A percentile compares a stretch with the other conserved stretches of the same genome.
phyloP scores from a whole-genome alignment of 495 filamentous ascomycete genomes.

The Penicillium daleae region DNA sequence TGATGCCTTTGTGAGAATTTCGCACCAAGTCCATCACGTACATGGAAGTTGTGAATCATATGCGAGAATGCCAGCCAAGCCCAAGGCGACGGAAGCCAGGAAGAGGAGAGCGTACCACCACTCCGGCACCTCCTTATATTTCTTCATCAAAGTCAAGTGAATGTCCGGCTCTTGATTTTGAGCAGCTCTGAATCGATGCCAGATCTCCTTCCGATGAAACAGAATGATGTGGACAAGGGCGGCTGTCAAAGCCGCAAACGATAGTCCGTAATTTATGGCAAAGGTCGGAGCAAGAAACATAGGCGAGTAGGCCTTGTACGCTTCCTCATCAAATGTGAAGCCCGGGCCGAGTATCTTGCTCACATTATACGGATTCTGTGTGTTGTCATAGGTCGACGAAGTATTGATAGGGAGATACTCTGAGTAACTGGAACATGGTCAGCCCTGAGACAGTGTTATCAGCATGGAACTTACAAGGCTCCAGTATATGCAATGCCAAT shows the following conservation, averaged over 20 bases:
- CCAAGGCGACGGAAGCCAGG: conserved; percentile 50
- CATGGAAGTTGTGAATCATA: conserved; percentile 60
- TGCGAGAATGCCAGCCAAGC: conserved; percentile 55
- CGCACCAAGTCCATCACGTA: conserved; percentile 3
- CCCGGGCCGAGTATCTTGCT: conserved; percentile 52
- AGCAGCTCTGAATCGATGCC: conserved; percentile 56
- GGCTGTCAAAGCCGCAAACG: conserved; percentile 63
- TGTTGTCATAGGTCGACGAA: conserved; percentile 64
- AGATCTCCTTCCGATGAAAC: conserved; percentile 60
- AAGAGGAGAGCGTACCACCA: conserved; percentile 33
- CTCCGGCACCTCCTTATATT: conserved; percentile 31
- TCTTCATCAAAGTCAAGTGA: conserved; percentile 31
- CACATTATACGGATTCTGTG: conserved; percentile 57
- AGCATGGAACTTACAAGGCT: conserved; percentile 46
- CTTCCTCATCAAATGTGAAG: conserved; percentile 55
- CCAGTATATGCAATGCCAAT: conserved; percentile 58
- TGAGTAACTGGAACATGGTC: conserved; percentile 27
- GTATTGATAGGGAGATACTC: conserved; percentile 63
- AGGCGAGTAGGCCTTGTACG: conserved; percentile 63
- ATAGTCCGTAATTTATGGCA: conserved; percentile 62
- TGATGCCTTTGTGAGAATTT: neutral
- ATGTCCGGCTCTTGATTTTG: conserved; percentile 56
- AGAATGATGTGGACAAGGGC: conserved; percentile 61
- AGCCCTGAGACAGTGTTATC: neutral
- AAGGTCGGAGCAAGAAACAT: conserved; percentile 67